Conservation (phyloP, 2,329 filamentous ascomycete species). For the Lasiodiplodia theobromae region DNA sequence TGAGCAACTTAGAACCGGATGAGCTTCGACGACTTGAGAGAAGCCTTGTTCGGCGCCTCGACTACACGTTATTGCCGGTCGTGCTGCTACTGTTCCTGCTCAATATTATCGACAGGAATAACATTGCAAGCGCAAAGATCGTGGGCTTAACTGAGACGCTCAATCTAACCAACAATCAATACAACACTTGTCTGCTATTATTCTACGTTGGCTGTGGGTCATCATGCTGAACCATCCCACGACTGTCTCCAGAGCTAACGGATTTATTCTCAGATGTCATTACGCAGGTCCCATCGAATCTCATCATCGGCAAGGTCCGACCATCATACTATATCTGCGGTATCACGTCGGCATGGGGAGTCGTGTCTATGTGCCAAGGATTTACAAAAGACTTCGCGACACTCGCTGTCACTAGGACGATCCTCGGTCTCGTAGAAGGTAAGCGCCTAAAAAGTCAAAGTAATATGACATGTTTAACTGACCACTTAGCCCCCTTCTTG, state of each 20-base stretch:
- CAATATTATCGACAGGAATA: constrained; percentile 35
- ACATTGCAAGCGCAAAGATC: constrained; percentile 45
- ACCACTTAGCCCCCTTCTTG: constrained; percentile 18
- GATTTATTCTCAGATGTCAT: constrained; percentile 27
- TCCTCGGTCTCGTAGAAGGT: constrained; percentile 31
- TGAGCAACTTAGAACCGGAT: neutral
- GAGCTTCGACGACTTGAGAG: constrained; percentile 29
- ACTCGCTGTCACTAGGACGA: constrained; percentile 25
- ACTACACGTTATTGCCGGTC: constrained; percentile 29
- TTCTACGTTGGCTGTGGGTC: constrained; percentile 34
- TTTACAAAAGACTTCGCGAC: constrained; percentile 25
- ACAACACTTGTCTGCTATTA: constrained; percentile 42
- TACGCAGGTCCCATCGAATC: constrained; percentile 31
- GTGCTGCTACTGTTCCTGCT: constrained; percentile 26
- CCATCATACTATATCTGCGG: constrained; percentile 30
- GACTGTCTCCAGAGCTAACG: too few relatives aligned
- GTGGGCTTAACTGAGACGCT: constrained; percentile 44
- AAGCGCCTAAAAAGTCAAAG: neutral
- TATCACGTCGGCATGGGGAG: constrained; percentile 23
- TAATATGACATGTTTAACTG: too few relatives aligned
- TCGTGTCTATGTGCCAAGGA: constrained; percentile 21
- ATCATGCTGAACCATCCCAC: neutral
- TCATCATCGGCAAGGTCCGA: constrained; percentile 25
- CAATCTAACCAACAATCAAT: constrained; percentile 36
- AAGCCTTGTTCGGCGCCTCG: constrained; percentile 31